phyloP scores from a whole-genome alignment of 177 flowering plant species.

The Tripterygium wilfordii region DNA sequence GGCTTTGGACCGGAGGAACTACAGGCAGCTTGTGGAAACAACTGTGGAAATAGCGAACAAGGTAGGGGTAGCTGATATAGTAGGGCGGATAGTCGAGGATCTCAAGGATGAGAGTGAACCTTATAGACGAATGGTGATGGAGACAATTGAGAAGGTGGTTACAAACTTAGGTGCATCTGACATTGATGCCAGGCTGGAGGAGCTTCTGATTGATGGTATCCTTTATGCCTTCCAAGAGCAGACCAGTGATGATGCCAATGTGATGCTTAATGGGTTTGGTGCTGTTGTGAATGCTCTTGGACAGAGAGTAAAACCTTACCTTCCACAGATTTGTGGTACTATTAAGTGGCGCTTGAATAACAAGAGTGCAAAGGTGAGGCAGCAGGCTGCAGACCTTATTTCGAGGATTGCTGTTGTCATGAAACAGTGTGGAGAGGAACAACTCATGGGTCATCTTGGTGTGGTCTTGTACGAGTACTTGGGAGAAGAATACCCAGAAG shows the following conservation, averaged over 20 bases:
- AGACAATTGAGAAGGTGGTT: constrained; percentile 96
- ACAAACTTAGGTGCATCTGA: constrained; percentile 93
- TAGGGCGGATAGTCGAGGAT: constrained; percentile 93
- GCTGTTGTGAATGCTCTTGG: constrained; percentile 98
- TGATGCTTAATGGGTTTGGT: constrained; percentile 98
- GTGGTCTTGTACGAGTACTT: constrained; percentile 92
- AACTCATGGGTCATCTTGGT: constrained; percentile 98
- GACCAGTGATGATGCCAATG: constrained; percentile 99
- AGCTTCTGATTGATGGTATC: constrained; percentile 92
- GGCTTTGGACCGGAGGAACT: constrained; percentile 96
- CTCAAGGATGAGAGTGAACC: constrained; percentile 99
- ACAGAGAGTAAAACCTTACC: constrained; percentile 95
- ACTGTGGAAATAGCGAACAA: constrained; percentile 97
- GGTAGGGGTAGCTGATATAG: constrained; percentile 95
- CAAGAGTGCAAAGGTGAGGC: constrained; percentile 98
- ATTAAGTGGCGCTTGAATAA: constrained; percentile 98
- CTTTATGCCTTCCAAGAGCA: constrained; percentile 99
- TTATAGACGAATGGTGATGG: constrained; percentile 97
- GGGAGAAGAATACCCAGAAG: constrained; percentile 98
- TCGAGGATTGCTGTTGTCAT: constrained; percentile 95
- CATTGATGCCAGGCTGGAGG: constrained; percentile 91
- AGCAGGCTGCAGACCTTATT: constrained; percentile 97
- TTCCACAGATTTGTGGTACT: constrained; percentile 99
- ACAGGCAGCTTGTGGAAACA: constrained; percentile 92
- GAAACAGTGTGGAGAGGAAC: constrained; percentile 99